A percentile compares a stretch with the other conserved stretches of the same genome.
Conservation (phyloP, 352 stramenopile genomes). For the Phytophthora podocarpi region DNA sequence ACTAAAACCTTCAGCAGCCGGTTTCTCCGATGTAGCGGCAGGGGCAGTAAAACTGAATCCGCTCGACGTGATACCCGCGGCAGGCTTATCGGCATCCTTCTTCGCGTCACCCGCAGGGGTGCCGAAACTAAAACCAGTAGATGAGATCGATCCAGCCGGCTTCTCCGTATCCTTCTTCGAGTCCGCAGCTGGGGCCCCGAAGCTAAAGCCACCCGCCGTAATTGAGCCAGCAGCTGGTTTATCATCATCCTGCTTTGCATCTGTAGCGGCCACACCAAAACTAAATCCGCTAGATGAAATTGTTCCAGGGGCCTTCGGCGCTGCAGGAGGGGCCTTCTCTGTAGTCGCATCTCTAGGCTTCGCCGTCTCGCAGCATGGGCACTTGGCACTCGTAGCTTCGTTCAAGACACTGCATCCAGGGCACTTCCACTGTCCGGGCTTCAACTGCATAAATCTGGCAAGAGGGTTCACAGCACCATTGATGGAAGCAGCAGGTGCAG, state of each 20-base stretch:
- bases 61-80: constrained; percentile 5
- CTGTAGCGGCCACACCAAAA: constrained; percentile 28
- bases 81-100: constrained; percentile 21
- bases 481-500: constrained; percentile 9
- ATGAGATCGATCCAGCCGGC: constrained; percentile 23
- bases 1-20: constrained; percentile 14
- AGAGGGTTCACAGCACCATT: constrained; percentile 50
- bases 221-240: constrained; percentile 28
- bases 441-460: constrained; percentile 67
- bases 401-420: constrained; percentile 81
- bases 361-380: constrained; percentile 76
- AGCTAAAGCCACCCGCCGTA: constrained; percentile 47
- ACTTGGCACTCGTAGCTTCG: constrained; percentile 58
- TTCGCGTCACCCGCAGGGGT: constrained; percentile 7
- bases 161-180: constrained; percentile 32
- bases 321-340: constrained; percentile 7
- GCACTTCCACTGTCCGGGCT: constrained; percentile 82
- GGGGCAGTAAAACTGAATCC: constrained; percentile 31
- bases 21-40: constrained; percentile 2
- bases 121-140: constrained; percentile 29
- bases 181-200: constrained; percentile 38
- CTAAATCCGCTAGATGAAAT: constrained; percentile 39
- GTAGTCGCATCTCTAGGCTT: constrained; percentile 40
- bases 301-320: constrained; percentile 13
- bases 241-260: constrained; percentile 23